Conservation (phyloP, 2,329 filamentous ascomycete species). For the Xylaria sp. region DNA sequence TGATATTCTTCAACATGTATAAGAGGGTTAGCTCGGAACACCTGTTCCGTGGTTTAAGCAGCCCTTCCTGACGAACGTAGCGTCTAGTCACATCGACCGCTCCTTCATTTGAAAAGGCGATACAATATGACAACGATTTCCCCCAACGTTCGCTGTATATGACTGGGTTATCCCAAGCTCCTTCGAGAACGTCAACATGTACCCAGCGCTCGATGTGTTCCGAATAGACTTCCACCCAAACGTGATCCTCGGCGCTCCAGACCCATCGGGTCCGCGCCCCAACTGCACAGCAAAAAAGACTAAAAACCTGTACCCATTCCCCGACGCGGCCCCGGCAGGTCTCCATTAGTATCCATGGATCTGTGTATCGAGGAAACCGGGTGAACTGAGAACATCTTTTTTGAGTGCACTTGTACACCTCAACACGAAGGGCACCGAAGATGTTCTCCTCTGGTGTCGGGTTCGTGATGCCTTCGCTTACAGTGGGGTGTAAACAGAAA, state of each 20-base stretch:
- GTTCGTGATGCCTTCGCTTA: not conserved
- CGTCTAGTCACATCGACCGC: constrained; percentile 11
- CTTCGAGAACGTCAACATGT: constrained; percentile 7
- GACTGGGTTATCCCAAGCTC: constrained; percentile 6
- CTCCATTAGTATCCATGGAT: constrained; percentile 11
- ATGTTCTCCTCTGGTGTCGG: constrained; percentile 6
- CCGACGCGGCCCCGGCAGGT: constrained; percentile 13
- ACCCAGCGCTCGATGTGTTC: constrained; percentile 10
- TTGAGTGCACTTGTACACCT: constrained; percentile 8
- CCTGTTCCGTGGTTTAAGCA: not conserved
- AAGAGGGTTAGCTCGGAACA: constrained; percentile 16
- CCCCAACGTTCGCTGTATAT: constrained; percentile 12
- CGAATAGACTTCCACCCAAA: constrained; percentile 13
- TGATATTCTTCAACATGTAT: constrained; percentile 18
- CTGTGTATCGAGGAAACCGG: constrained; percentile 15
- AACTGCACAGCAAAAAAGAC: constrained; percentile 4
- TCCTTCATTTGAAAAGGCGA: constrained; percentile 14
- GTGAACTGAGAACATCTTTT: not conserved
- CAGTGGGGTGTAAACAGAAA: constrained; percentile 1
- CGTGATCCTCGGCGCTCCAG: constrained; percentile 5
- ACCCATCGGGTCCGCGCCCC: constrained; percentile 13
- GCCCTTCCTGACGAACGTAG: constrained; percentile 2
- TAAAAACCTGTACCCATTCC: constrained; percentile 14
- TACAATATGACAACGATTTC: constrained; percentile 10
- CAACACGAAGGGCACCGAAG: constrained; percentile 2